Conservation (phyloP, 306 rosid species). For the Trifolium pratense region DNA sequence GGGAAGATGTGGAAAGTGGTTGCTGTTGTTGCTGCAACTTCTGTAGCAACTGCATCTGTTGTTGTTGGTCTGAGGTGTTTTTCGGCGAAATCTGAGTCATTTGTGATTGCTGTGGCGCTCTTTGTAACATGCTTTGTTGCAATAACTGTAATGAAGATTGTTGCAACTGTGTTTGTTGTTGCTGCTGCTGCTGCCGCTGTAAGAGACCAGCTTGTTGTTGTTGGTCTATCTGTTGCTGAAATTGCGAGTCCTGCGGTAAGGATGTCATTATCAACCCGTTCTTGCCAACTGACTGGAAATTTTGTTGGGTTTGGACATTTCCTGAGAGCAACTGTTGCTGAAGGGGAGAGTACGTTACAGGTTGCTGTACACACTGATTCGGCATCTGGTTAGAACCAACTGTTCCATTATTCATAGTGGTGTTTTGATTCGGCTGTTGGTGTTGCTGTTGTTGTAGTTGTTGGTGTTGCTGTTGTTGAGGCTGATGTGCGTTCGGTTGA, state of each 20-base stretch:
- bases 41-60: slow-evolving; percentile 76
- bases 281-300: slow-evolving; percentile 58
- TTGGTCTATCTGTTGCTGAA: slow-evolving; percentile 77
- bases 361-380: slow-evolving; percentile 70
- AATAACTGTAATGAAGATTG: slow-evolving; percentile 71
- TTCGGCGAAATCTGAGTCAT: slow-evolving; percentile 64
- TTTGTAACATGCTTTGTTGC: slow-evolving; percentile 75
- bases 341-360: slow-evolving; percentile 70
- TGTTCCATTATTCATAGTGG: slow-evolving; percentile 60
- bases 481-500: slow-evolving; percentile 49
- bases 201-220: slow-evolving; percentile 65
- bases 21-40: slow-evolving; percentile 70
- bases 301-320: slow-evolving; percentile 68
- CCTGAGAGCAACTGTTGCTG: slow-evolving; percentile 77
- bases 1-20: slow-evolving; percentile 61
- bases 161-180: slow-evolving; percentile 70
- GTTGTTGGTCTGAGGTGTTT: slow-evolving; percentile 75
- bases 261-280: slow-evolving; percentile 61
- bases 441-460: slow-evolving; percentile 55
- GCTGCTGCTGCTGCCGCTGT: slow-evolving; percentile 73
- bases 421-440: slow-evolving; percentile 57
- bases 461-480: slow-evolving; percentile 37
- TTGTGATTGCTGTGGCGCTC: slow-evolving; percentile 70
- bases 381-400: slow-evolving; percentile 59
- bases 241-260: slow-evolving; percentile 68